phyloP scores from a whole-genome alignment of 139 green algal species.

The Chlorella sp. region DNA sequence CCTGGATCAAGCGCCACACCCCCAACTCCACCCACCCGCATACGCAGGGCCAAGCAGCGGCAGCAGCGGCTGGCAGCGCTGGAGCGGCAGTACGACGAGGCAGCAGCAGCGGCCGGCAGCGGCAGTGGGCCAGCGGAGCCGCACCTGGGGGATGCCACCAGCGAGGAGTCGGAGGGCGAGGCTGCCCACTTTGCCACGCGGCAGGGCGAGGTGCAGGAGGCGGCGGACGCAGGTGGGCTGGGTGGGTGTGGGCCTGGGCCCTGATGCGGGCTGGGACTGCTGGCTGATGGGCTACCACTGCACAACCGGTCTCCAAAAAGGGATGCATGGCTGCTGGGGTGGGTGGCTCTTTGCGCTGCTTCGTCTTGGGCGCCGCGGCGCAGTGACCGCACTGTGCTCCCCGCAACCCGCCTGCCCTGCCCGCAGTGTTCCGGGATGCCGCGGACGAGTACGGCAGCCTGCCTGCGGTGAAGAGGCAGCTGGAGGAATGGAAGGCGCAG shows the following conservation, averaged over 20 bases:
- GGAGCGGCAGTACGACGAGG: background rate
- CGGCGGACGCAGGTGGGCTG: conserved; percentile 17
- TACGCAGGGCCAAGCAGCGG: conserved; percentile 15
- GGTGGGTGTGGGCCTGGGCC: background rate
- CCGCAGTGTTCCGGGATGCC: conserved; percentile 85
- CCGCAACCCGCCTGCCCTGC: background rate
- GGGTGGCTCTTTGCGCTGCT: too few relatives aligned
- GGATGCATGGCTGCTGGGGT: too few relatives aligned
- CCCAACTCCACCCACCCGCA: too few relatives aligned
- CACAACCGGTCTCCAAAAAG: too few relatives aligned
- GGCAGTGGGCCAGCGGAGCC: conserved; percentile 4
- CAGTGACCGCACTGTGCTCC: too few relatives aligned
- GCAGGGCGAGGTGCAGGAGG: conserved; percentile 60
- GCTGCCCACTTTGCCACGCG: conserved; percentile 53
- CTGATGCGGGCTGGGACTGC: too few relatives aligned
- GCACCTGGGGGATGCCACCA: conserved; percentile 50
- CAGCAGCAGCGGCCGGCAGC: conserved; percentile 32
- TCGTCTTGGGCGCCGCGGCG: too few relatives aligned
- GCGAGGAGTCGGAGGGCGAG: conserved; percentile 65
- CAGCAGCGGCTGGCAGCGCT: conserved; percentile 9
- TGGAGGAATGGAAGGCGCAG: conserved; percentile 73
- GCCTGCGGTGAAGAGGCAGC: conserved; percentile 57
- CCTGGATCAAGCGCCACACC: too few relatives aligned
- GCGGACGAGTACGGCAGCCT: conserved; percentile 80
- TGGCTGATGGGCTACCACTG: background rate